These are phyloP conservation scores for Trypanosoma lewisi DNA, from an alignment of 208 protist genomes.

Conservation along the genomic window DNA sequence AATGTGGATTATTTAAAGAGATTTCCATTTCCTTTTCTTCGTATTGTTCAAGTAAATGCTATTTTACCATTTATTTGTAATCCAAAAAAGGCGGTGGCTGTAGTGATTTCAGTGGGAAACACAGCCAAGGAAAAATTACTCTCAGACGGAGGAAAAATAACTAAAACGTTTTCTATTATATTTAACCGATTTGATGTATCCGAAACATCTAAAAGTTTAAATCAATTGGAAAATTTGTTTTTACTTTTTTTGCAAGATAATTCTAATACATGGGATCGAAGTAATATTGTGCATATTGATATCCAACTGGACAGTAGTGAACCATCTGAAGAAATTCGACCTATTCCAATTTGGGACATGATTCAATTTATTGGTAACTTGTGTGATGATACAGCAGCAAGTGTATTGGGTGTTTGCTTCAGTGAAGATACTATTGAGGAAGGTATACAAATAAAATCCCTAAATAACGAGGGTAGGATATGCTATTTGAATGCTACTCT, in stretches of 20 bases:
- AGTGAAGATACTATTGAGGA: constrained; percentile 28
- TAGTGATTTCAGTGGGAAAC: constrained; percentile 72
- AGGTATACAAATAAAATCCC: constrained; percentile 27
- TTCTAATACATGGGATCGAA: constrained; percentile 42
- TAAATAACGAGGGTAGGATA: constrained; percentile 25
- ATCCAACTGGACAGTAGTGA: constrained; percentile 24
- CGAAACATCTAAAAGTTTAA: constrained; percentile 34
- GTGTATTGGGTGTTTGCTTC: constrained; percentile 59
- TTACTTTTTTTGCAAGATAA: constrained; percentile 36
- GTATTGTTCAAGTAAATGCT: constrained; percentile 42
- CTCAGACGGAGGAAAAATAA: constrained; percentile 23
- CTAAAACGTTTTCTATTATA: constrained; percentile 37
- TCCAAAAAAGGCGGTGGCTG: constrained; percentile 37
- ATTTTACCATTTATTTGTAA: constrained; percentile 69
- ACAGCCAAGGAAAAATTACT: constrained; percentile 39
- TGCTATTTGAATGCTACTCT: constrained; percentile 59
- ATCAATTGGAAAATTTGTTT: constrained; percentile 34
- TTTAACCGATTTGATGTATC: constrained; percentile 43
- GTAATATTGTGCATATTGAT: constrained; percentile 48
- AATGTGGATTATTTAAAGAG: constrained; percentile 10
- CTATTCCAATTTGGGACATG: constrained; percentile 59
- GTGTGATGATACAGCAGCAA: constrained; percentile 48
- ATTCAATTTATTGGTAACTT: constrained; percentile 45
- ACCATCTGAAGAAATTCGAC: constrained; percentile 4
- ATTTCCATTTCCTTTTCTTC: constrained; percentile 22